These are phyloP conservation scores for Ogataea ganodermae DNA, from an alignment of 805 yeast genomes.

Conservation along the genomic window DNA sequence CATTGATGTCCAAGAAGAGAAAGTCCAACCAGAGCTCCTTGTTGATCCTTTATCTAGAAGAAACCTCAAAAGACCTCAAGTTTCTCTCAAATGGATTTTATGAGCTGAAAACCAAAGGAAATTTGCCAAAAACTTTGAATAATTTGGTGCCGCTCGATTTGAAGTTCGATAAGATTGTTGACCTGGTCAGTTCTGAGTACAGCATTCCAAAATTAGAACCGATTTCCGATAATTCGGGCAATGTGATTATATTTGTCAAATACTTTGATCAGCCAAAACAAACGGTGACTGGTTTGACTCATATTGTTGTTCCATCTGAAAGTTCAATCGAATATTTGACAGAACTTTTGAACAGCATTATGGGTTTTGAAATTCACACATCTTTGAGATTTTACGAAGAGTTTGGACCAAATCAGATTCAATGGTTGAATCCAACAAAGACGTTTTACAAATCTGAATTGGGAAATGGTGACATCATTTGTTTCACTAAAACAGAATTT, in stretches of 20 bases:
- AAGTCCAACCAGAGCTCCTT: slow-evolving; percentile 49
- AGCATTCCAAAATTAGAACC: slow-evolving; percentile 26
- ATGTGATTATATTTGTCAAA: slow-evolving; percentile 30
- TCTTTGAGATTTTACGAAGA: slow-evolving; percentile 58
- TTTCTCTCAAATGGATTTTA: slow-evolving; percentile 31
- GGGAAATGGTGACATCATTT: slow-evolving; percentile 67
- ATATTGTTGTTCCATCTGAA: slow-evolving; percentile 52
- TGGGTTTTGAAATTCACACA: slow-evolving; percentile 40
- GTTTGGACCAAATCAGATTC: slow-evolving; percentile 54
- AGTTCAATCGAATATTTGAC: slow-evolving; percentile 44
- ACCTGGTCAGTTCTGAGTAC: slow-evolving; percentile 16
- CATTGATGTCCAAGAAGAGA: slow-evolving; percentile 27
- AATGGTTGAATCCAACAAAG: slow-evolving; percentile 39
- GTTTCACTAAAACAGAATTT: slow-evolving; percentile 29
- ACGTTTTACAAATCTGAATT: slow-evolving; percentile 60
- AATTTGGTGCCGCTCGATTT: slow-evolving; percentile 8
- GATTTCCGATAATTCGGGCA: slow-evolving; percentile 24
- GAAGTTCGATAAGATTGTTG: slow-evolving; percentile 14
- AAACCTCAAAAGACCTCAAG: slow-evolving; percentile 44
- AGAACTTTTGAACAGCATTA: slow-evolving; percentile 42
- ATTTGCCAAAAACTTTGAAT: slow-evolving; percentile 8
- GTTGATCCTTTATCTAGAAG: slow-evolving; percentile 65
- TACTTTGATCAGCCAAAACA: slow-evolving; percentile 47
- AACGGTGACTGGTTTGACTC: slow-evolving; percentile 65
- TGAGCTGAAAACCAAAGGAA: slow-evolving; percentile 12